Conservation (phyloP, 305 asterid genomes). For the Ruellia speciosa region DNA sequence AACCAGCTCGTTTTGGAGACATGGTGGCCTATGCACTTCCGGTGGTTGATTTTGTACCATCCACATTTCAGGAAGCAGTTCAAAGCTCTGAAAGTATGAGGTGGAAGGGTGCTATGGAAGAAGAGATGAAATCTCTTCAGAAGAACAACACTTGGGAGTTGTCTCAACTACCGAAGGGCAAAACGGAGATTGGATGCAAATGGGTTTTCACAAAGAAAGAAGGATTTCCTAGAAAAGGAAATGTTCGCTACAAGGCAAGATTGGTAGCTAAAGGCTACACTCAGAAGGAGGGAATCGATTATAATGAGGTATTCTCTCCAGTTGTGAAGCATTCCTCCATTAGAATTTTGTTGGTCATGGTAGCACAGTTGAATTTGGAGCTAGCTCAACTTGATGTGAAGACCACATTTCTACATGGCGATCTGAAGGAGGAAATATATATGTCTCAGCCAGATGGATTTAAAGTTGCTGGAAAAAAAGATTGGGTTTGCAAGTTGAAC, state of each 20-base stretch:
- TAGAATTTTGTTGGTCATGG: too few relatives aligned
- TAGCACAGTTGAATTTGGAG: too few relatives aligned
- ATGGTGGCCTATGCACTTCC: conserved; percentile 4
- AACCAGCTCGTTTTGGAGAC: neutral
- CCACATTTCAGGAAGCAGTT: neutral
- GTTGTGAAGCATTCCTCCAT: conserved; percentile 5
- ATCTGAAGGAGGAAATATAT: too few relatives aligned
- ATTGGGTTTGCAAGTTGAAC: neutral
- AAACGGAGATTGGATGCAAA: neutral
- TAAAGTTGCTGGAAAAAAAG: neutral
- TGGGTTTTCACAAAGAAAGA: neutral
- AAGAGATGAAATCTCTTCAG: neutral
- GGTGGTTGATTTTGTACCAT: neutral
- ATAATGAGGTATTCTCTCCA: neutral
- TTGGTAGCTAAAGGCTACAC: neutral
- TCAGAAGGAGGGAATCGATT: neutral
- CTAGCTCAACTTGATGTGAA: too few relatives aligned
- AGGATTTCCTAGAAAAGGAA: neutral
- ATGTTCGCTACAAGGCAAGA: conserved; percentile 10
- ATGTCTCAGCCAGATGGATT: too few relatives aligned
- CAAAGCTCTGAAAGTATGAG: neutral
- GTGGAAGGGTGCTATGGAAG: neutral
- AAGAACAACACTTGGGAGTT: neutral
- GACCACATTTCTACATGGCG: too few relatives aligned
- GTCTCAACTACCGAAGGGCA: neutral